Base-by-base conservation (phyloP, 371 early-diverging fungal species). In the Rhizomucor miehei region DNA sequence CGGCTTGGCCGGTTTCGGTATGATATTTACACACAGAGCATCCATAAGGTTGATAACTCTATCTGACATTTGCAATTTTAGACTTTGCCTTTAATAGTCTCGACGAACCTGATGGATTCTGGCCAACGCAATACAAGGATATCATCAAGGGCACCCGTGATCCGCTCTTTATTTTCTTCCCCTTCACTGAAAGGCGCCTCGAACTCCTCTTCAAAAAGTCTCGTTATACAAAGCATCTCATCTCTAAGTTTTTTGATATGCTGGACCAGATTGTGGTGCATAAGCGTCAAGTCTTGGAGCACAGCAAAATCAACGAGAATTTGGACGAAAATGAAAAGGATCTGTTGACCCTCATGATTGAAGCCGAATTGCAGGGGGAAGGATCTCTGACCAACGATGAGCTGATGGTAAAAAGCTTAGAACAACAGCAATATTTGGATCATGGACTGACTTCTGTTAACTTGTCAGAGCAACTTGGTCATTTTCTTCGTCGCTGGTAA, bases 331-430 rank as follows among this genome's bases (percentile, higher is more conserved):
- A 60, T 2, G 75, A 77, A 40, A 73, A 65, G n/a, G 83, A 82
- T 43, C 51, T 82, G 40, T 61, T 82, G 21, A 72, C 83, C 0
- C 59, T 85, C 60, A 77, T 85, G 82, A 67, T 82, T 39, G 75
- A 79, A 56, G 61, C 68, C 41, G 75, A 71, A 49, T 52, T 63
- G 29, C 43, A 59, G 21, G 69, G 66, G 11, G 68, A 63, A 36
- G 72, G 60, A 4, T 57, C 52, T 5, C 24, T 75, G 34, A 41
- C 77, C 5, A 62, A 72, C 47, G 75, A 75, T 43, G 79, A 80
- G 36, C 34, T 54, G 16, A 14, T 25, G 38, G 54, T 54, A 52
- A 52, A 52, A 34, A 45, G 8, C 29, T 60, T 10, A 50, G 53
- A 3, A 50, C 41, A 41, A 41, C 3, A 16, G 14, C 19, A n/a